Percentiles rank a stretch among this genome's conserved stretches.
These are phyloP conservation scores for Dendrocalamus sinicus DNA, from an alignment of 176 grass and related monocot species.

Conservation along the genomic window DNA sequence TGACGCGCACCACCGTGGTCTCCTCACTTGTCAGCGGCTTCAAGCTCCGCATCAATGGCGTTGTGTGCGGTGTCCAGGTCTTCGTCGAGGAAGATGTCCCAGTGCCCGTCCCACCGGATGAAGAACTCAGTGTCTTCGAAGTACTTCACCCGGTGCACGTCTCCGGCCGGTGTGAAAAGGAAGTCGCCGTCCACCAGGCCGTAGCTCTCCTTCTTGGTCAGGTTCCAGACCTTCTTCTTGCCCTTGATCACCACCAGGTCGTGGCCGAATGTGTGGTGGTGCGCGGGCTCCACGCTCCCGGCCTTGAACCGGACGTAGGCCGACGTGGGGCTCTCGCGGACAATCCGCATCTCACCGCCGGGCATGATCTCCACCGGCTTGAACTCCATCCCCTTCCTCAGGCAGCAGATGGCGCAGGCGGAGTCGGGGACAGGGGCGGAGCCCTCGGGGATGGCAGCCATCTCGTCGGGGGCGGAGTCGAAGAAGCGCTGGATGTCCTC, in stretches of 20 bases:
- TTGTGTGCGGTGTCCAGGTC: slow-evolving; percentile 62
- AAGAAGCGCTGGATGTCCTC: slow-evolving; percentile 76
- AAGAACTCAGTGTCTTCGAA: slow-evolving; percentile 91
- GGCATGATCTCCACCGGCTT: slow-evolving; percentile 87
- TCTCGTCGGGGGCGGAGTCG: slow-evolving; percentile 67
- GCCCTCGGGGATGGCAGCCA: slow-evolving; percentile 68
- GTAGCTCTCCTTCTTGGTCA: slow-evolving; percentile 90
- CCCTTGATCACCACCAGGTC: slow-evolving; percentile 86
- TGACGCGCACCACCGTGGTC: not conserved
- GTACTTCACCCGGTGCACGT: slow-evolving; percentile 90
- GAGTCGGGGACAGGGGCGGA: not conserved
- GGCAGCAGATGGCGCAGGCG: slow-evolving; percentile 75
- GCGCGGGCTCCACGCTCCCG: slow-evolving; percentile 88
- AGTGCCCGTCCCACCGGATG: slow-evolving; percentile 89
- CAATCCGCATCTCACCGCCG: slow-evolving; percentile 90
- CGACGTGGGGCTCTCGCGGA: slow-evolving; percentile 87
- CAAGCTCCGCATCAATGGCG: slow-evolving; percentile 65
- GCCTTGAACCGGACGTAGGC: slow-evolving; percentile 90
- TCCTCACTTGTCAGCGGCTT: slow-evolving; percentile 28
- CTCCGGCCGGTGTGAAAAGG: slow-evolving; percentile 79
- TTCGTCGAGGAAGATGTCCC: slow-evolving; percentile 96
- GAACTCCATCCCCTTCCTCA: slow-evolving; percentile 84
- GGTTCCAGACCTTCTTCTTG: slow-evolving; percentile 93
- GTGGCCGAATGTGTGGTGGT: slow-evolving; percentile 99
- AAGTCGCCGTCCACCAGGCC: slow-evolving; percentile 76